These are phyloP conservation scores for Turnera subulata DNA, from an alignment of 345 rosid genomes.

Conservation along the genomic window DNA sequence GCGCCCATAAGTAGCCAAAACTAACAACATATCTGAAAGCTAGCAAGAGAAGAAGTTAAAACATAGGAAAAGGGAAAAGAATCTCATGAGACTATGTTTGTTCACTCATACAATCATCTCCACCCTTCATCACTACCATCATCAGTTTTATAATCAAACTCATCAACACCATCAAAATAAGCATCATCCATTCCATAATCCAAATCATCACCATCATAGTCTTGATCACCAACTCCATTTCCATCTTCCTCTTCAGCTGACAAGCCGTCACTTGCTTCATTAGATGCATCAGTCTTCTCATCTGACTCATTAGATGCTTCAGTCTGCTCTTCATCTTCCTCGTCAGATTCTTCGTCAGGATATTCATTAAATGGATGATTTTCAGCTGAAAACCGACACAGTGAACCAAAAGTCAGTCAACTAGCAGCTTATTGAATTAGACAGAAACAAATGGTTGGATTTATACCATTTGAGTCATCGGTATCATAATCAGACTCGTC, in stretches of 20 bases:
- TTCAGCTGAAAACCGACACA: slow-evolving; percentile 51
- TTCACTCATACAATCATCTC: not conserved
- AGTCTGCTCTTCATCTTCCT: slow-evolving; percentile 15
- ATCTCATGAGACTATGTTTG: no score
- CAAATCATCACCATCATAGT: not conserved
- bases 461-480: slow-evolving; percentile 87
- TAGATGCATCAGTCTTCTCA: slow-evolving; percentile 29
- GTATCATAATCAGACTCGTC: slow-evolving; percentile 65
- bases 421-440: not conserved
- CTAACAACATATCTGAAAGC: no score
- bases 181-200: slow-evolving; percentile 13
- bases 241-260: slow-evolving; percentile 22
- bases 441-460: not conserved
- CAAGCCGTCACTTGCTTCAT: slow-evolving; percentile 7
- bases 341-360: slow-evolving; percentile 64
- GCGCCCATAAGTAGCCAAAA: no score
- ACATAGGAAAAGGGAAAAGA: no score
- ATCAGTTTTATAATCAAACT: slow-evolving; percentile 19
- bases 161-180: slow-evolving; percentile 27
- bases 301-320: slow-evolving; percentile 10
- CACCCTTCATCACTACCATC: slow-evolving; percentile 14
- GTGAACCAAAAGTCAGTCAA: not conserved
- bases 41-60: no score
- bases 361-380: slow-evolving; percentile 69
- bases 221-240: slow-evolving; percentile 10